Evolutionary conservation across 1,139 yeast genomes (phyloP), one percentile per base, ranked within the genome.

Genomic region (Blastobotrys elegans): DNA sequence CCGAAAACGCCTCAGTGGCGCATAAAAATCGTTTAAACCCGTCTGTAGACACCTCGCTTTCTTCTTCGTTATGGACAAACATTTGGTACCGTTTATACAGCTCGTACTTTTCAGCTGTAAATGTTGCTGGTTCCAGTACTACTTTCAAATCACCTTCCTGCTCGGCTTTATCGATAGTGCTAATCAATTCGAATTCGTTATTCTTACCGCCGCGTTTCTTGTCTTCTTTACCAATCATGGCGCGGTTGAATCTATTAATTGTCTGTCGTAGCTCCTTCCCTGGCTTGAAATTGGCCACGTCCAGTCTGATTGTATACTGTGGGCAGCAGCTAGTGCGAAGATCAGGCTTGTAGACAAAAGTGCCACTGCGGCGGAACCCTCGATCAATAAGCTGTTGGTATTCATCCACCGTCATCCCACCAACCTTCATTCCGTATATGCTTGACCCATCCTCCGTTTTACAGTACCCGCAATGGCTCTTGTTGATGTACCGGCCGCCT

Each of bases 351-450:
- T 89, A 89, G 5, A 87, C 57, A 55, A 79, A 85, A 1, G 64
- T 61, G 0, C 97, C 97, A 29, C 94, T 83, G 45, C 97, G 68
- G 62, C 96, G 77, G 61, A 77, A 88, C 1, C 95, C 95, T 56
- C 73, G 69, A 56, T 86, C 82, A 52, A 89, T 77, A 53, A 85
- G 62, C 30, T 60, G 61, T 56, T 85, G 90, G 59, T 88, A 88
- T 26, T 74, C 75, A 20, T 61, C 60, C 11, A 78, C 67, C 0
- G 80, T 59, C 70, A 81, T 75, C 6, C 65, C 71, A 38, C 69
- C 72, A 1, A 73, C 50, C 17, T 75, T 75, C 3, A 75, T 66
- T 2, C 65, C 76, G 43, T 73, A 76, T 51, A 63, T 67, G 14
- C 41, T 22, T 2, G 70, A 68, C 0, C 77, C 73, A 52, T 71